Evolutionary conservation across 169 alveolate genomes (phyloP).

Genomic region (Perkinsus marinus): DNA sequence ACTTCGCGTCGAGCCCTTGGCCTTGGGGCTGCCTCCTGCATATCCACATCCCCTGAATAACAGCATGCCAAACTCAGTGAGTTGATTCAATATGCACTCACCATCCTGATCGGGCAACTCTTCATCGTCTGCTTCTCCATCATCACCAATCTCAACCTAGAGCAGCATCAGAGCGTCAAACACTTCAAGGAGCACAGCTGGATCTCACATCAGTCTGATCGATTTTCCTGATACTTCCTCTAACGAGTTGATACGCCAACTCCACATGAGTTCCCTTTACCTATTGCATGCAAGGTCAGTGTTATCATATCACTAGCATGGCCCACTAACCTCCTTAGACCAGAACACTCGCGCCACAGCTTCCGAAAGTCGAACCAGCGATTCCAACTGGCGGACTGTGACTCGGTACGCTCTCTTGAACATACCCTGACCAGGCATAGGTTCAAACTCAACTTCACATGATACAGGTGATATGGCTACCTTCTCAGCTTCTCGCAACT

Average conservation of each 20-base stretch:
- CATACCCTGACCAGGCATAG: neutral
- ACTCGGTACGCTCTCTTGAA: slow-evolving; percentile 70
- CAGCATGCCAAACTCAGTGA: neutral
- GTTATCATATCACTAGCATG: neutral
- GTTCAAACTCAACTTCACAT: no score
- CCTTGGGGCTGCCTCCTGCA: neutral
- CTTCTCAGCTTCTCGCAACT: slow-evolving; percentile 73
- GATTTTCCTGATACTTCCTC: neutral
- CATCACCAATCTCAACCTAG: neutral
- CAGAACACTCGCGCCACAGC: slow-evolving; percentile 85
- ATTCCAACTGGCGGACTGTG: slow-evolving; percentile 90
- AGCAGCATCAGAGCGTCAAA: neutral
- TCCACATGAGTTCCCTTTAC: neutral
- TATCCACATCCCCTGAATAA: neutral
- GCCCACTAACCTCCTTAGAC: slow-evolving; percentile 61
- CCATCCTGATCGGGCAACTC: neutral
- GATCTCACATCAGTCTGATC: neutral
- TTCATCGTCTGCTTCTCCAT: neutral
- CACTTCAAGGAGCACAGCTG: neutral
- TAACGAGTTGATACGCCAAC: neutral
- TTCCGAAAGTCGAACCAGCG: slow-evolving; percentile 81
- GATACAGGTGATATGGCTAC: no score
- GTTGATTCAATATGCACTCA: neutral
- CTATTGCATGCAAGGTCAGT: neutral
- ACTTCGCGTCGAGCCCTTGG: neutral